Conservation (phyloP, 352 stramenopile species). For the Aphanomyces stellatus region DNA sequence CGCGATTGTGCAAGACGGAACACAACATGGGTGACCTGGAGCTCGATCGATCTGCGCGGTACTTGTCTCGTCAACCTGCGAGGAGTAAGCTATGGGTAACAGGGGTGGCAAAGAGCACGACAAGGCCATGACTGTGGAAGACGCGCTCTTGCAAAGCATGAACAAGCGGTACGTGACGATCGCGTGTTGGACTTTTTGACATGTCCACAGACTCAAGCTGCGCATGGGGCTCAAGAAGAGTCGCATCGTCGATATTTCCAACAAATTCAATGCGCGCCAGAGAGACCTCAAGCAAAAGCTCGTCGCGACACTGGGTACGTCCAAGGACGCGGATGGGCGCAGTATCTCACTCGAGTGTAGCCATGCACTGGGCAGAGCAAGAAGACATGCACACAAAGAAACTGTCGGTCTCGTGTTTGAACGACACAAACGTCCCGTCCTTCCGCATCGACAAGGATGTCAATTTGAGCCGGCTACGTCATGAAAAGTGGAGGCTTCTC, state of each 20-base stretch:
- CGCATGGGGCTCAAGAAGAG: constrained; percentile 18
- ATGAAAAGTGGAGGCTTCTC: constrained; percentile 45
- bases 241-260: constrained; percentile 5
- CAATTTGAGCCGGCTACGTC: constrained; percentile 40
- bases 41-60: neutral
- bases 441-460: constrained; percentile 55
- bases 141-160: constrained; percentile 4
- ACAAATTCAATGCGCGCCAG: constrained; percentile 3
- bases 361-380: constrained; percentile 45
- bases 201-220: neutral
- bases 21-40: constrained; percentile 20
- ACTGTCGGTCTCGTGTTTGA: constrained; percentile 38
- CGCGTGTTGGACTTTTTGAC: neutral
- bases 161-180: neutral
- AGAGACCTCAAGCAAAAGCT: neutral
- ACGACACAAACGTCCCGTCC: constrained; percentile 41
- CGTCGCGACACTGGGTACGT: neutral
- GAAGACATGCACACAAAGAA: constrained; percentile 57
- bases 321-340: neutral
- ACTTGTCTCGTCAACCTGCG: no score
- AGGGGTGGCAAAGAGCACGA: constrained; percentile 47
- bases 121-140: constrained; percentile 38
- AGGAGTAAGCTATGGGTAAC: no score
- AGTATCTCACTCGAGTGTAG: constrained; percentile 21
- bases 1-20: constrained; percentile 64